Evolutionary conservation across 2,329 filamentous ascomycete species (phyloP).

Genomic region (Fulvia fulva): DNA sequence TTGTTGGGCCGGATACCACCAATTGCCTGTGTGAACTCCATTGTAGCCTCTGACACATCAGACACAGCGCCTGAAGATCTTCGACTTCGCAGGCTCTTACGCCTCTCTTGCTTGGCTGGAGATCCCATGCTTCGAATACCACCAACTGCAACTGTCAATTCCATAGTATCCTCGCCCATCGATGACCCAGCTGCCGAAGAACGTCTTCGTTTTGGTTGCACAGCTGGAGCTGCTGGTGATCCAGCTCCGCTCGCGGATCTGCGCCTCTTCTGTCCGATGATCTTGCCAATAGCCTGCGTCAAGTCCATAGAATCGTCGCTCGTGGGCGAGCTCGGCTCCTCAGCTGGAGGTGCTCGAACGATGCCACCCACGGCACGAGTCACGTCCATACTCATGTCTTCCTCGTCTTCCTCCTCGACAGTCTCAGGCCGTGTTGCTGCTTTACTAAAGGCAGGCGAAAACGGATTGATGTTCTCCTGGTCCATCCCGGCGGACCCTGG

Average conservation of each 20-base stretch:
- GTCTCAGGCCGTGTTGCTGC: slow-evolving; percentile 27
- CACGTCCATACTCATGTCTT: slow-evolving; percentile 90
- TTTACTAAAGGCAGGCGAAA: slow-evolving; percentile 41
- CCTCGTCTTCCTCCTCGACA: slow-evolving; percentile 41
- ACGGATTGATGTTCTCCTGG: slow-evolving; percentile 50
- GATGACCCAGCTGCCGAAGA: slow-evolving; percentile 35
- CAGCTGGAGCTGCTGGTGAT: slow-evolving; percentile 26
- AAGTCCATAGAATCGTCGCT: slow-evolving; percentile 50
- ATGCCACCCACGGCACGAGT: slow-evolving; percentile 80
- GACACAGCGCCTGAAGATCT: slow-evolving; percentile 33
- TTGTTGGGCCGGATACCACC: slow-evolving; percentile 37
- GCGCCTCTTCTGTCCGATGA: slow-evolving; percentile 44
- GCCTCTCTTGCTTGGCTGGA: slow-evolving; percentile 25
- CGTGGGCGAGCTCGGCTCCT: slow-evolving; percentile 35
- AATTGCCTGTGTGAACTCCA: slow-evolving; percentile 56
- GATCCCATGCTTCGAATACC: slow-evolving; percentile 28
- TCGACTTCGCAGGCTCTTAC: slow-evolving; percentile 34
- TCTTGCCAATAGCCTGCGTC: slow-evolving; percentile 52
- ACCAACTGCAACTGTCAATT: slow-evolving; percentile 38
- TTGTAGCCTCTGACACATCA: slow-evolving; percentile 45
- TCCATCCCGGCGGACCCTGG: slow-evolving; percentile 33
- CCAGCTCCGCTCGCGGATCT: slow-evolving; percentile 38
- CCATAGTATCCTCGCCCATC: slow-evolving; percentile 41
- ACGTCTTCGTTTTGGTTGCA: slow-evolving; percentile 34
- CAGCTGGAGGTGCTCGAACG: slow-evolving; percentile 45